These are phyloP conservation scores for Pyrrhoderma lamaoense DNA, from an alignment of 1,284 basidiomycete species.

Conservation along the genomic window DNA sequence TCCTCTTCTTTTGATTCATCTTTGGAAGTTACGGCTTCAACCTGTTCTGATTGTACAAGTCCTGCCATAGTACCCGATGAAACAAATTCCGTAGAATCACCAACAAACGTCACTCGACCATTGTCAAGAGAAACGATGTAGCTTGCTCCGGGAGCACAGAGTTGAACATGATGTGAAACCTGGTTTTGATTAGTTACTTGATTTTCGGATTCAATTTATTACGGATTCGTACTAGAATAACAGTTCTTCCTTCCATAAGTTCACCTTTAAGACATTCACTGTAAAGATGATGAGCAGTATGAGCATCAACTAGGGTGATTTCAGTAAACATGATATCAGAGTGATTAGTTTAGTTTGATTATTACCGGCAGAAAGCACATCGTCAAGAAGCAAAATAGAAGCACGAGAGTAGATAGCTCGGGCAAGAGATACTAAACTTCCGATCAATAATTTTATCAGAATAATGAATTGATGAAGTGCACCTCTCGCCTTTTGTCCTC, in stretches of 20 bases:
- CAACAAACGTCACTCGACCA: slow-evolving; percentile 72
- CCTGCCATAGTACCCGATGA: slow-evolving; percentile 56
- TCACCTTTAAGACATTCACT: slow-evolving; percentile 78
- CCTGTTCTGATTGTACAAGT: slow-evolving; percentile 53
- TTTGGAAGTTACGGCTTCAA: slow-evolving; percentile 34
- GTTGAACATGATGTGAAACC: slow-evolving; percentile 82
- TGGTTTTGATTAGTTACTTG: too few relatives aligned
- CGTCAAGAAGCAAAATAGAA: slow-evolving; percentile 80
- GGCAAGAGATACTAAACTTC: slow-evolving; percentile 62
- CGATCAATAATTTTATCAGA: not conserved
- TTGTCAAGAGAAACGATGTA: slow-evolving; percentile 83
- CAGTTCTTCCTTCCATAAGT: slow-evolving; percentile 71
- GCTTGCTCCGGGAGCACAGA: slow-evolving; percentile 61
- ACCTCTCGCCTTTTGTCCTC: slow-evolving; percentile 94
- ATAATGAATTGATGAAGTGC: slow-evolving; percentile 16
- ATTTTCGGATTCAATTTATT: too few relatives aligned
- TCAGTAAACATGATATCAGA: slow-evolving; percentile 15
- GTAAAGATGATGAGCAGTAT: slow-evolving; percentile 83
- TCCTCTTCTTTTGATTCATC: slow-evolving; percentile 38
- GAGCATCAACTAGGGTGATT: slow-evolving; percentile 60
- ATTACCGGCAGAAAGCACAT: slow-evolving; percentile 70
- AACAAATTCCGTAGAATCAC: slow-evolving; percentile 61
- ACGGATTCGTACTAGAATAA: slow-evolving; percentile 55
- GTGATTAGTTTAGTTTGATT: slow-evolving; percentile 6
- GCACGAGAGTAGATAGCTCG: slow-evolving; percentile 93